Evolutionary conservation across 768 basidiomycete species (phyloP).

Genomic region (Tricholoma terreum): DNA sequence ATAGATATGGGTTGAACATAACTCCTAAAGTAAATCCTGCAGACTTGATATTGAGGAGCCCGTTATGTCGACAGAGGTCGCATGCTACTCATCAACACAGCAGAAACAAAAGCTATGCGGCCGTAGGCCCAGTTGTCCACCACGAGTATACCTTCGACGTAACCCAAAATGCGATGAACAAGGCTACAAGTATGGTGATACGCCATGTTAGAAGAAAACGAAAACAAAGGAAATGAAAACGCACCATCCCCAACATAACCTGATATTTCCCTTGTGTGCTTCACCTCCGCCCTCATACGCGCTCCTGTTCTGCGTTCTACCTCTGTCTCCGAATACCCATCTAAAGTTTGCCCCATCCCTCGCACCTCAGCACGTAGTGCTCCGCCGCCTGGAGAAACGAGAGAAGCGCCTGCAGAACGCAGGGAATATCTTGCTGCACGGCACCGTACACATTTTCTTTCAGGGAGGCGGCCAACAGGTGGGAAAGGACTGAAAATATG

Average conservation of each 20-base stretch:
- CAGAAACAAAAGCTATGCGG: neutral
- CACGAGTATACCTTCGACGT: constrained; percentile 47
- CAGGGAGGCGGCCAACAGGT: constrained; percentile 68
- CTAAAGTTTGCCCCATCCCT: constrained; percentile 34
- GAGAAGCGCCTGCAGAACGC: constrained; percentile 73
- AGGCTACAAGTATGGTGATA: constrained; percentile 55
- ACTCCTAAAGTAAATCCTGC: neutral
- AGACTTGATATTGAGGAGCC: neutral
- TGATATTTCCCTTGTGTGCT: constrained; percentile 50
- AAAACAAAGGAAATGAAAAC: constrained; percentile 55
- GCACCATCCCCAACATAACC: constrained; percentile 48
- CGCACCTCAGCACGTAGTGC: constrained; percentile 57
- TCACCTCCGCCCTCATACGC: too few species aligned
- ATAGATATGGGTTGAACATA: neutral
- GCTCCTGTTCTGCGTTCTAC: constrained; percentile 36
- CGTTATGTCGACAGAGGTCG: neutral
- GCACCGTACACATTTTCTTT: constrained; percentile 79
- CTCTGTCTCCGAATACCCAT: constrained; percentile 29
- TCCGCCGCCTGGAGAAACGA: constrained; percentile 67
- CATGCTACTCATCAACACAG: neutral
- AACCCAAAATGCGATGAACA: constrained; percentile 58
- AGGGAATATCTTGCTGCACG: constrained; percentile 85
- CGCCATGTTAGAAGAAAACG: constrained; percentile 47
- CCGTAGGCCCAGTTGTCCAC: constrained; percentile 30
- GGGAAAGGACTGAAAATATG: constrained; percentile 54